Conservation (phyloP, 1,284 basidiomycete species). For the Austroboletus novae-zelandiae region DNA sequence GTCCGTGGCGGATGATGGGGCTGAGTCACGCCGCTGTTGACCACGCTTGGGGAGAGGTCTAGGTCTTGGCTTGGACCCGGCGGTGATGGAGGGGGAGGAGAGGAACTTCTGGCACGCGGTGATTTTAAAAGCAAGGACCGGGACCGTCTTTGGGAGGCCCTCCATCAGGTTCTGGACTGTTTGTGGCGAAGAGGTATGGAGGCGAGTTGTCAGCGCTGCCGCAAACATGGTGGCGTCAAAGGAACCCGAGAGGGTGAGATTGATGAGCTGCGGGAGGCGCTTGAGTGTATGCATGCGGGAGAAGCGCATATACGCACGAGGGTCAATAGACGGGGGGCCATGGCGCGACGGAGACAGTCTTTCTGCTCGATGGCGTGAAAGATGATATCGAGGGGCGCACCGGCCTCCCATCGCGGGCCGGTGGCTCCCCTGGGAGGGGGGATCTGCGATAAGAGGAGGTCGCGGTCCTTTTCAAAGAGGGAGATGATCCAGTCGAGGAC, state of each 20-base stretch:
- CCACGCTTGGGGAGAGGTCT: slow-evolving; percentile 37
- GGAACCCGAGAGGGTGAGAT: slow-evolving; percentile 46
- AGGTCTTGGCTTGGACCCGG: slow-evolving; percentile 22
- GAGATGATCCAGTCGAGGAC: slow-evolving; percentile 62
- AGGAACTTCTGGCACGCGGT: slow-evolving; percentile 47
- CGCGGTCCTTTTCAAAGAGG: slow-evolving; percentile 64
- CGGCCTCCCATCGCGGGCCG: slow-evolving; percentile 55
- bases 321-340: slow-evolving; percentile 51
- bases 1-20: slow-evolving; percentile 8
- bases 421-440: slow-evolving; percentile 50
- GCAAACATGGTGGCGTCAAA: slow-evolving; percentile 52
- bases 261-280: slow-evolving; percentile 45
- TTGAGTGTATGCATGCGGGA: not conserved
- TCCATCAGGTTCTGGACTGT: slow-evolving; percentile 40
- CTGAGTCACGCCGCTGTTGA: slow-evolving; percentile 8
- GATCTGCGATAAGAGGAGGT: slow-evolving; percentile 61
- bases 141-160: slow-evolving; percentile 38
- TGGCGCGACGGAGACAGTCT: slow-evolving; percentile 37
- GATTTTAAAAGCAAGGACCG: slow-evolving; percentile 47
- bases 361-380: slow-evolving; percentile 50
- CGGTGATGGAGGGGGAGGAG: slow-evolving; percentile 22
- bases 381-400: slow-evolving; percentile 53
- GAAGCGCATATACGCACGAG: slow-evolving; percentile 39
- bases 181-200: slow-evolving; percentile 39
- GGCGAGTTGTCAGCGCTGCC: slow-evolving; percentile 44